Conservation (phyloP, 2,329 filamentous ascomycete genomes). For the Colletotrichum godetiae region DNA sequence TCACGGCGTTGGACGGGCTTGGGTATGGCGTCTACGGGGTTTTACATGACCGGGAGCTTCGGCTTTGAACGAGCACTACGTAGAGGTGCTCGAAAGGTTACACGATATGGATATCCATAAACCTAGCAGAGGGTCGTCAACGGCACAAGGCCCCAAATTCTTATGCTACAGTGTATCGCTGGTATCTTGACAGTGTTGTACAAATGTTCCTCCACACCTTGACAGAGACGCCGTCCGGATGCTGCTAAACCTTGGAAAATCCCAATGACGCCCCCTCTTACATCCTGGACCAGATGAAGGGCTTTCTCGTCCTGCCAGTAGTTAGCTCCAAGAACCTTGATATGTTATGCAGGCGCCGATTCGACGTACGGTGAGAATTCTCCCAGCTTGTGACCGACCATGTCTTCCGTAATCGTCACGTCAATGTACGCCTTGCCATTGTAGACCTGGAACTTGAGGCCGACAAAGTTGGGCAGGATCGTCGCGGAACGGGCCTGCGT, state of each 20-base stretch:
- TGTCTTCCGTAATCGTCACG: slow-evolving; percentile 88
- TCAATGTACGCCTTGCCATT: slow-evolving; percentile 91
- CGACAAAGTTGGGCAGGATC: slow-evolving; percentile 92
- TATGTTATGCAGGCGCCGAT: not conserved
- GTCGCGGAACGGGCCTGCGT: slow-evolving; percentile 90
- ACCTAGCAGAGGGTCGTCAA: slow-evolving; percentile 6
- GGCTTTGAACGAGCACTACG: not conserved
- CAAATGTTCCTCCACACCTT: slow-evolving; percentile 17
- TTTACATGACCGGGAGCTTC: not conserved
- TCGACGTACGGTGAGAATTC: slow-evolving; percentile 86
- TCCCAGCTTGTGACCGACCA: slow-evolving; percentile 95
- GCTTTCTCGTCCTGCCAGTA: slow-evolving; percentile 63
- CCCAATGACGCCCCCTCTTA: slow-evolving; percentile 10
- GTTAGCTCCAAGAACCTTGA: not conserved
- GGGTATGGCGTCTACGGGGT: slow-evolving; percentile 30
- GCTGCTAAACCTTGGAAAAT: not conserved
- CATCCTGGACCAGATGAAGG: slow-evolving; percentile 60
- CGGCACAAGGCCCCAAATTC: slow-evolving; percentile 18
- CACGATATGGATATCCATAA: not conserved
- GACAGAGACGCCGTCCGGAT: not conserved
- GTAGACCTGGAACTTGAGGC: slow-evolving; percentile 88
- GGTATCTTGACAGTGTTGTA: slow-evolving; percentile 34
- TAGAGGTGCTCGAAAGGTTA: not conserved
- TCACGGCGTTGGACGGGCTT: slow-evolving; percentile 25
- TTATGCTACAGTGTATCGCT: slow-evolving; percentile 29